phyloP scores from a whole-genome alignment of 2,329 filamentous ascomycete species.

The Bipolaris victoriae region DNA sequence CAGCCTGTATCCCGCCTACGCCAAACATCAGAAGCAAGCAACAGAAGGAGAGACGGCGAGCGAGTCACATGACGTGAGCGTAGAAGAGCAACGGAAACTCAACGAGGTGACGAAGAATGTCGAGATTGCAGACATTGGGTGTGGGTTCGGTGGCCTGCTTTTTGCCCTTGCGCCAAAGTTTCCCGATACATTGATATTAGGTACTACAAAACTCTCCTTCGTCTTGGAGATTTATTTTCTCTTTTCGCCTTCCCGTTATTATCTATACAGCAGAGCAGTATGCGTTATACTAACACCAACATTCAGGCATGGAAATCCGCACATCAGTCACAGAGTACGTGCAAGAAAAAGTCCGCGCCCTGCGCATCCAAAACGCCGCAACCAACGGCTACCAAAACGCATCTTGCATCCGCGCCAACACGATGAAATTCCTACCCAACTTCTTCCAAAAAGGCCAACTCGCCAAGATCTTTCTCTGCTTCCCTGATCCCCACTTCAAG shows the following conservation, averaged over 20 bases:
- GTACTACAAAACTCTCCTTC: conserved; percentile 55
- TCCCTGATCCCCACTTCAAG: conserved; percentile 98
- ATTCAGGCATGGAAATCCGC: conserved; percentile 87
- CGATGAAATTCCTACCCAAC: conserved; percentile 99
- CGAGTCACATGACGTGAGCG: conserved; percentile 28
- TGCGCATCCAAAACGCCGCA: conserved; percentile 69
- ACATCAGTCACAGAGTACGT: conserved; percentile 90
- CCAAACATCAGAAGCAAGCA: conserved; percentile 26
- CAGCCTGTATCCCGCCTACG: conserved; percentile 77
- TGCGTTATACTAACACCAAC: neutral
- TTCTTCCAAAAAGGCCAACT: conserved; percentile 86
- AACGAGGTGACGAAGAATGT: conserved; percentile 68
- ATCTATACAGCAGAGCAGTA: no score
- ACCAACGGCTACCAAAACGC: conserved; percentile 77
- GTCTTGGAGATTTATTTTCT: no score
- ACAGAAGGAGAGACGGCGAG: conserved; percentile 17
- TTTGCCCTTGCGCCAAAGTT: conserved; percentile 83
- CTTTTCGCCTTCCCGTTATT: no score
- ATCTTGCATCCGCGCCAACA: conserved; percentile 86
- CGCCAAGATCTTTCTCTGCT: conserved; percentile 94
- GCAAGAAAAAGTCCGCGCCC: conserved; percentile 80
- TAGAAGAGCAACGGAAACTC: conserved; percentile 18
- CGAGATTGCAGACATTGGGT: conserved; percentile 95
- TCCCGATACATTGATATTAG: conserved; percentile 82
- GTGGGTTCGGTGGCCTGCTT: conserved; percentile 90